phyloP scores from a whole-genome alignment of 169 alveolate genomes.

The Theileria annulata region DNA sequence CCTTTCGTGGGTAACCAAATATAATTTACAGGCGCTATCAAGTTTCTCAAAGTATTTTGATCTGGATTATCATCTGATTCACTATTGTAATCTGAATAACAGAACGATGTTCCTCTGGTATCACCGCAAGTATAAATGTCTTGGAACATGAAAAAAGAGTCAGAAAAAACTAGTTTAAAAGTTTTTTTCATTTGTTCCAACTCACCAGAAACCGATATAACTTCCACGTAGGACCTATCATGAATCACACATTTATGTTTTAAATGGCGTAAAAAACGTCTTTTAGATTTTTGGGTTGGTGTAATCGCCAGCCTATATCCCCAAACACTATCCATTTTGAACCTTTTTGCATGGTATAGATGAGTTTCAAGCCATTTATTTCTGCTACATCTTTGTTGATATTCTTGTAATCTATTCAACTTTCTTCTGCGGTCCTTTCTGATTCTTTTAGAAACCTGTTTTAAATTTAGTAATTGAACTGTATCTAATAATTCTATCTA shows the following conservation, averaged over 20 bases:
- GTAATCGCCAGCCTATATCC: conserved; percentile 84
- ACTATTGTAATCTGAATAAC: conserved; percentile 5
- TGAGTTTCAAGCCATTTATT: conserved; percentile 91
- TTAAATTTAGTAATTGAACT: background rate
- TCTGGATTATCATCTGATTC: background rate
- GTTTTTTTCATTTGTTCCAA: conserved; percentile 23
- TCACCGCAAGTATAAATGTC: conserved; percentile 16
- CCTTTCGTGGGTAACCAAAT: conserved; percentile 48
- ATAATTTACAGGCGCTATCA: conserved; percentile 52
- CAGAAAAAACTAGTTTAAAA: conserved; percentile 28
- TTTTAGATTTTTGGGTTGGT: conserved; percentile 52
- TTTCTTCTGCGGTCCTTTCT: conserved; percentile 60
- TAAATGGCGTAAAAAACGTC: conserved; percentile 35
- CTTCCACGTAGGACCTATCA: conserved; percentile 50
- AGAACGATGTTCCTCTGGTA: conserved; percentile 20
- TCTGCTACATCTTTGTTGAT: conserved; percentile 71
- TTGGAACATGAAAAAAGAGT: conserved; percentile 42
- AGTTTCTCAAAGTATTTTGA: background rate
- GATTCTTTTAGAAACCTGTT: conserved; percentile 63
- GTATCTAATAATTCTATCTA: conserved; percentile 23
- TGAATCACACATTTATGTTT: conserved; percentile 42
- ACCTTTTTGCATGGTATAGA: conserved; percentile 90
- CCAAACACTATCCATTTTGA: conserved; percentile 85
- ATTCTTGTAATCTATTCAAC: conserved; percentile 67
- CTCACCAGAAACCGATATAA: conserved; percentile 34